Base-by-base conservation (phyloP, 257 asterid species). In the Gardenia jasminoides region DNA sequence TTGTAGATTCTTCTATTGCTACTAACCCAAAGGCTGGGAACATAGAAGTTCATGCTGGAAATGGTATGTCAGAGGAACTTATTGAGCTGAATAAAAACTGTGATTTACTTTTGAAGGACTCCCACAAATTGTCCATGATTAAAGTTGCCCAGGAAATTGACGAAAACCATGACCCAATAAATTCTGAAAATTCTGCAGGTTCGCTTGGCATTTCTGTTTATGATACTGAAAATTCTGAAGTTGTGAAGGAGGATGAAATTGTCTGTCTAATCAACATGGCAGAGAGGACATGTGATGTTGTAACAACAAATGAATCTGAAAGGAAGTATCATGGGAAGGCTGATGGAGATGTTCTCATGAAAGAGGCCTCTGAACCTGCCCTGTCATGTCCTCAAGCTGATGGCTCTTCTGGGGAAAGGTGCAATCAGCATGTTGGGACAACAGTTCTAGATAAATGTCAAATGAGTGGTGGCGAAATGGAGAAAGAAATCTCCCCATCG, bases 331-430 rank as follows among this genome's bases (percentile, higher is more conserved):
- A 59, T 24, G 59, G 70, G 68, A 82, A 20, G 59, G 75, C 82
- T 33, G 84, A 76, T 72, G 83, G 72, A 67, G 86, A 73, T 83
- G 70, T 80, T 82, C 54, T 72, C 47, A 68, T 30, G 56, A 65
- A 84, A 77, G 86, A 84, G 74, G 74, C 80, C 59, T 82, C 85
- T 62, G 56, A 65, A 79, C 76, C 78, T 50, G 70, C 82, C 62
- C 77, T 67, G 74, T 76, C 26, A 81, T 72, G 80, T 77, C 70
- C 71, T 80, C 76, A 8, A 52, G 85, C 78, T 75, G 77, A 64
- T 72, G 83, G 68, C 58, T 77, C 79, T 73, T 59, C 77, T 44
- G 36, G 43, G 64, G 76, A 48, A 28, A 68, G 76, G 10, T 30
- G 39, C 24, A 79, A 79, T n/a, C 80, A 79, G 78, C 84, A 83